These are phyloP conservation scores for Adansonia grandidieri DNA, from an alignment of 441 rosid genomes.

Conservation along the genomic window DNA sequence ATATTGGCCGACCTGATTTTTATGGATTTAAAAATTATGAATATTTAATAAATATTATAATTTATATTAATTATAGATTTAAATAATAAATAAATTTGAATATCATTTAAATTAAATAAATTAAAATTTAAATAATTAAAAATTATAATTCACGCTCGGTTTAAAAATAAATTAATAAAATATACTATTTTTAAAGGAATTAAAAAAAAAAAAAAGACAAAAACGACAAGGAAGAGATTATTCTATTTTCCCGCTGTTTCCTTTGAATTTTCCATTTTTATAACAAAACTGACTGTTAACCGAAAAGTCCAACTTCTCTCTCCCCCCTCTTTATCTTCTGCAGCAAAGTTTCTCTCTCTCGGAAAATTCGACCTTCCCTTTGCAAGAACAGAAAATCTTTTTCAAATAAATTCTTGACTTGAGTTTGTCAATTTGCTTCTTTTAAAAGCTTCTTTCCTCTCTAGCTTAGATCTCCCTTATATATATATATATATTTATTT, in stretches of 20 bases:
- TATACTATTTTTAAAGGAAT: no score
- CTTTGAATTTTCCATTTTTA: background rate
- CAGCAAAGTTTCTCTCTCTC: conserved; percentile 15
- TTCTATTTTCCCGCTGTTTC: conserved; percentile 28
- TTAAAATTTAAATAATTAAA: background rate
- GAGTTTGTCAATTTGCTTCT: conserved; percentile 26
- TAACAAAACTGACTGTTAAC: conserved; percentile 11
- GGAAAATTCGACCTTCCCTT: background rate
- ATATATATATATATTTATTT: background rate
- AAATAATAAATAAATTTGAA: no score
- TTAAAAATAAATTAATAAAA: background rate
- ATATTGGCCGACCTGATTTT: no score
- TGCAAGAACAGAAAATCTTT: background rate
- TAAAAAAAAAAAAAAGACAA: background rate
- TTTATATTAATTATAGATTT: no score
- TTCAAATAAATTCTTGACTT: background rate
- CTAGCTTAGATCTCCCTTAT: background rate
- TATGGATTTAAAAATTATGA: no score
- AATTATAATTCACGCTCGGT: background rate
- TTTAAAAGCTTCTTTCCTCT: conserved; percentile 4
- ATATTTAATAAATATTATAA: no score
- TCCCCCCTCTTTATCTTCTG: conserved; percentile 13
- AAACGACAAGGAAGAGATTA: background rate
- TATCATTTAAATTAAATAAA: no score
- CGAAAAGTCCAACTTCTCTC: conserved; percentile 31